These are phyloP conservation scores for Candida qinlingensis DNA, from an alignment of 805 yeast species.

Conservation along the genomic window DNA sequence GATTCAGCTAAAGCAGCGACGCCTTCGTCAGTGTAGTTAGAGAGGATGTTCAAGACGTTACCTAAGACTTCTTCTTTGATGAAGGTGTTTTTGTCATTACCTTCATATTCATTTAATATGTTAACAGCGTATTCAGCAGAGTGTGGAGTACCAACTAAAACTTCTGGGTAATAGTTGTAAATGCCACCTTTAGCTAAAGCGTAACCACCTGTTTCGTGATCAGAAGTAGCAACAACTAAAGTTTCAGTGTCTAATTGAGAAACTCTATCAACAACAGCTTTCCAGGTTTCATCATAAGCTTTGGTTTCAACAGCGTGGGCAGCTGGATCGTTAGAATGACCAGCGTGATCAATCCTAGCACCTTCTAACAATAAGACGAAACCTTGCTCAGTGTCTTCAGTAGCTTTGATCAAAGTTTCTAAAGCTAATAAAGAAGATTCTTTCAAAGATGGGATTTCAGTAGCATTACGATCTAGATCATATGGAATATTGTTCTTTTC, in stretches of 20 bases:
- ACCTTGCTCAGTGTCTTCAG: constrained; percentile 72
- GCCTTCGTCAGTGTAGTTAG: constrained; percentile 40
- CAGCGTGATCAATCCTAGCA: constrained; percentile 91
- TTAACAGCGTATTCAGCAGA: constrained; percentile 66
- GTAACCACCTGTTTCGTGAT: constrained; percentile 93
- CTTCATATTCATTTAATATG: constrained; percentile 35
- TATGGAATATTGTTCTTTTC: constrained; percentile 74
- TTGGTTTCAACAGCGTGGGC: constrained; percentile 88
- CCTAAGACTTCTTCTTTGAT: constrained; percentile 49
- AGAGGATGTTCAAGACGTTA: constrained; percentile 16
- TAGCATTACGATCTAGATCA: constrained; percentile 66
- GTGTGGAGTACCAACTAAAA: constrained; percentile 56
- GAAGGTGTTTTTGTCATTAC: constrained; percentile 36
- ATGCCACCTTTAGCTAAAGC: constrained; percentile 78
- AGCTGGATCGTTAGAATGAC: constrained; percentile 87
- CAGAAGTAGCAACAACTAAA: constrained; percentile 74
- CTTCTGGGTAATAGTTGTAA: constrained; percentile 81
- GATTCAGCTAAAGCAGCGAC: constrained; percentile 36
- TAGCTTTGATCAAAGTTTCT: constrained; percentile 58
- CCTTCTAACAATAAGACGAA: constrained; percentile 86
- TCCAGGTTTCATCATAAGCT: constrained; percentile 77
- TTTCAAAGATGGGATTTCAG: constrained; percentile 63
- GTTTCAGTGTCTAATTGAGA: constrained; percentile 70
- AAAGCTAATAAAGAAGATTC: constrained; percentile 75
- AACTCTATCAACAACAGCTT: constrained; percentile 66